Evolutionary conservation across 768 basidiomycete genomes (phyloP).

Genomic region (Amylocystis lapponica): DNA sequence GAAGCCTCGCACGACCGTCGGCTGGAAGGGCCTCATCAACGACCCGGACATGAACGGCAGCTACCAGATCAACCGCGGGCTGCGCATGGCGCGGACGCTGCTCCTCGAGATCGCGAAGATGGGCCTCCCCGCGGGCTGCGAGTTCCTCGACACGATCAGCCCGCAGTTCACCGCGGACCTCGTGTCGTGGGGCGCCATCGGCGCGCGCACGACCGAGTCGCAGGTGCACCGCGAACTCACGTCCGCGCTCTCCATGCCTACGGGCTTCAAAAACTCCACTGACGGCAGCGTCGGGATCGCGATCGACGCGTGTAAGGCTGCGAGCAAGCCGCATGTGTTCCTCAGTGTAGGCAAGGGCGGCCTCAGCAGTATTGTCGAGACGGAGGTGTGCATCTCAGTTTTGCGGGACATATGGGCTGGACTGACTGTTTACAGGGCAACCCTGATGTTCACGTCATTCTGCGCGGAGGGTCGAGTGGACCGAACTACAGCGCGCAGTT

Average conservation of each 20-base stretch:
- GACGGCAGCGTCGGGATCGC: constrained; percentile 91
- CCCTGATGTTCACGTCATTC: constrained; percentile 88
- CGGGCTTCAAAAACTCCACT: constrained; percentile 98
- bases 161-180: constrained; percentile 93
- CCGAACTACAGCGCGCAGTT: constrained; percentile 84
- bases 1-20: constrained; percentile 92
- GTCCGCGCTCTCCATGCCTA: constrained; percentile 88
- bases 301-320: constrained; percentile 92
- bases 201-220: constrained; percentile 87
- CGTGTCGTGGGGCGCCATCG: constrained; percentile 95
- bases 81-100: constrained; percentile 80
- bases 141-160: constrained; percentile 79
- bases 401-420: background rate
- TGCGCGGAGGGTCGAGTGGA: constrained; percentile 84
- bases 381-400: constrained; percentile 69
- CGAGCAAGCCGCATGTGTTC: constrained; percentile 89
- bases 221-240: constrained; percentile 89
- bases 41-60: constrained; percentile 90
- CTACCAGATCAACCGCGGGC: constrained; percentile 95
- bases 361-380: constrained; percentile 91
- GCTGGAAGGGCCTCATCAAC: constrained; percentile 99
- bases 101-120: constrained; percentile 86
- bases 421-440: constrained; percentile 56
- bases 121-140: constrained; percentile 93
- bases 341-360: constrained; percentile 97